Evolutionary conservation across 164 flowering plant genomes (phyloP), one percentile per base, ranked within the genome.

Genomic region (Umbilicus rupestris): DNA sequence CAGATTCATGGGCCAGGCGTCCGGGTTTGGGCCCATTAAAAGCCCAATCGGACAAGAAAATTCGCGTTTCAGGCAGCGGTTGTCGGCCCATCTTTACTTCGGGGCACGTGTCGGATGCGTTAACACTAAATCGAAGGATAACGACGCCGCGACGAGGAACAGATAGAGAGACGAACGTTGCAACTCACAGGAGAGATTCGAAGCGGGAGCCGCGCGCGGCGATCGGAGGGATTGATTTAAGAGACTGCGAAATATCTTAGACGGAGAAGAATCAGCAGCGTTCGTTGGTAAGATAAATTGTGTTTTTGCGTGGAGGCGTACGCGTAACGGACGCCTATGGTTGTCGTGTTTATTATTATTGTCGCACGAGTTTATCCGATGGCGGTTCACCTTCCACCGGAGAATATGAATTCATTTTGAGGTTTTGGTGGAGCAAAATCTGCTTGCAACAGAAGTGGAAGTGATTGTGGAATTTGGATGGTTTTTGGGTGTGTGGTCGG

Each of bases 61-160:
- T n/a, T n/a, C n/a, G n/a, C n/a, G n/a, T n/a, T n/a, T n/a, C n/a
- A n/a, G n/a, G n/a, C n/a, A 41, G 44, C 44, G 16, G 15, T n/a
- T n/a, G n/a, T 49, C 55, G 10, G 55, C 28, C 28, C 55, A n/a
- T 2, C 4, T 20, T 22, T 9, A 20, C 20, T 20, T 3, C 55
- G 55, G 55, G 26, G 20, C 55, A 49, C 55, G 55, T 49, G 55
- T 20, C 55, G 55, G 55, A 20, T 49, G 26, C 16, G 11, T n/a
- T 3, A n/a, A 49, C 55, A 5, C 24, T 7, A 22, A 49, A n/a
- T 20, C 9, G 55, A 49, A 49, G 55, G 55, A 49, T 49, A 49
- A 49, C 55, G 55, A 49, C 55, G 55, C 55, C 55, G 55, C 55
- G 55, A 49, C 55, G 9, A 49, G 26, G 26, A 49, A n/a, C n/a